These are phyloP conservation scores for Pneumocystis carinii DNA, from an alignment of 1,139 yeast species.

Conservation along the genomic window DNA sequence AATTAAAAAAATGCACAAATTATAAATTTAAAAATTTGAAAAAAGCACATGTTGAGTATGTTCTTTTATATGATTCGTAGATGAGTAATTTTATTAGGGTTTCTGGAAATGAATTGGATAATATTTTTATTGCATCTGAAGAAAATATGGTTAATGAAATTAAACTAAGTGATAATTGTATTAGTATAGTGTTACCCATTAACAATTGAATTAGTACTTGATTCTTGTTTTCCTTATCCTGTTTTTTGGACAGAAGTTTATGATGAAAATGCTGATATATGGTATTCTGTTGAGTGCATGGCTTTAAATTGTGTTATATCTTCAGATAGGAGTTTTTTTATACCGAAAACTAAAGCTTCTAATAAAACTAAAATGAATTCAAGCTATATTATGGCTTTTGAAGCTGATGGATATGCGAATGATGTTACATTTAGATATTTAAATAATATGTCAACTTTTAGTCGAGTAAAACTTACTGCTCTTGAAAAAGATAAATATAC, in stretches of 20 bases:
- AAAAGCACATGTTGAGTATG: background rate
- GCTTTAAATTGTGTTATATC: slow-evolving; percentile 28
- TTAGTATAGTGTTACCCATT: background rate
- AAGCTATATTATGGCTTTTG: slow-evolving; percentile 41
- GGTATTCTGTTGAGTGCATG: slow-evolving; percentile 80
- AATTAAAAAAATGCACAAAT: background rate
- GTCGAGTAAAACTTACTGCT: background rate
- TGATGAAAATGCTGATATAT: slow-evolving; percentile 53
- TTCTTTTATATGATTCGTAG: background rate
- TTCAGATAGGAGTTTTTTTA: background rate
- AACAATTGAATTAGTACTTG: background rate
- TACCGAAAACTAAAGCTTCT: slow-evolving; percentile 1
- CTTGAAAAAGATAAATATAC: background rate
- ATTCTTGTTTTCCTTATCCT: slow-evolving; percentile 36
- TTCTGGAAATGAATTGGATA: background rate
- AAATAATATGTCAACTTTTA: slow-evolving; percentile 20
- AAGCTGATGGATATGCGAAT: slow-evolving; percentile 44
- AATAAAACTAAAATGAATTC: slow-evolving; percentile 2
- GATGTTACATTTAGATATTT: slow-evolving; percentile 83
- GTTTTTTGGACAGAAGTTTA: slow-evolving; percentile 91
- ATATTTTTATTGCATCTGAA: background rate
- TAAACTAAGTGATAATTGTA: background rate
- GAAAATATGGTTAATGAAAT: background rate
- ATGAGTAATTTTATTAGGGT: background rate
- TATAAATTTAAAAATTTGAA: background rate